These are phyloP conservation scores for Mortierella claussenii DNA, from an alignment of 192 early-diverging fungal genomes.

Conservation along the genomic window DNA sequence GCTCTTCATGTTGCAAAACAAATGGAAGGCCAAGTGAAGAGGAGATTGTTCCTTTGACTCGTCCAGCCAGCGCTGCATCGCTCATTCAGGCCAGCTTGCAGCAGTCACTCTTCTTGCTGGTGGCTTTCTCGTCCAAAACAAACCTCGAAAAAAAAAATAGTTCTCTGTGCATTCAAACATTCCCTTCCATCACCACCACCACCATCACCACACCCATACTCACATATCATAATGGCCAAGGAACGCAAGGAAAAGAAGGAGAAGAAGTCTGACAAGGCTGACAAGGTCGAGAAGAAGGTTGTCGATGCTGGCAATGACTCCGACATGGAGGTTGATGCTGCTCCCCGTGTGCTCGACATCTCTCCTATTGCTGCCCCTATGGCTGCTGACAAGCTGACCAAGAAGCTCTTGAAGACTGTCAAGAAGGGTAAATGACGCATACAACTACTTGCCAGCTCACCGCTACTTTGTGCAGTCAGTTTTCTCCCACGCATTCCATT, in stretches of 20 bases:
- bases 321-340: slow-evolving; percentile 58
- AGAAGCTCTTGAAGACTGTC: slow-evolving; percentile 89
- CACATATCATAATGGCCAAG: slow-evolving; percentile 38
- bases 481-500: too few relatives aligned
- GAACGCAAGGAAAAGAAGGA: slow-evolving; percentile 66
- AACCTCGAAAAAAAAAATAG: slow-evolving; percentile 7
- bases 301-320: slow-evolving; percentile 52
- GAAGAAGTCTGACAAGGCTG: slow-evolving; percentile 43
- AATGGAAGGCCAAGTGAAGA: slow-evolving; percentile 93
- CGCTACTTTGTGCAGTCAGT: too few relatives aligned
- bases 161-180: background rate
- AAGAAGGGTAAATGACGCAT: slow-evolving; percentile 77
- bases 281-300: slow-evolving; percentile 48
- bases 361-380: slow-evolving; percentile 84
- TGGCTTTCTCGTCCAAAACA: slow-evolving; percentile 4
- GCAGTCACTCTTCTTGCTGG: background rate
- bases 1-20: slow-evolving; percentile 95
- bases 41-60: slow-evolving; percentile 85
- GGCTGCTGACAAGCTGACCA: slow-evolving; percentile 84
- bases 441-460: too few relatives aligned
- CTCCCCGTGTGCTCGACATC: slow-evolving; percentile 64
- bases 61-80: too few relatives aligned
- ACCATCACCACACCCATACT: slow-evolving; percentile 1
- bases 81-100: too few relatives aligned
- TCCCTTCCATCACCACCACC: background rate